Conservation (phyloP, 805 yeast species). For the Wickerhamiella brachini region DNA sequence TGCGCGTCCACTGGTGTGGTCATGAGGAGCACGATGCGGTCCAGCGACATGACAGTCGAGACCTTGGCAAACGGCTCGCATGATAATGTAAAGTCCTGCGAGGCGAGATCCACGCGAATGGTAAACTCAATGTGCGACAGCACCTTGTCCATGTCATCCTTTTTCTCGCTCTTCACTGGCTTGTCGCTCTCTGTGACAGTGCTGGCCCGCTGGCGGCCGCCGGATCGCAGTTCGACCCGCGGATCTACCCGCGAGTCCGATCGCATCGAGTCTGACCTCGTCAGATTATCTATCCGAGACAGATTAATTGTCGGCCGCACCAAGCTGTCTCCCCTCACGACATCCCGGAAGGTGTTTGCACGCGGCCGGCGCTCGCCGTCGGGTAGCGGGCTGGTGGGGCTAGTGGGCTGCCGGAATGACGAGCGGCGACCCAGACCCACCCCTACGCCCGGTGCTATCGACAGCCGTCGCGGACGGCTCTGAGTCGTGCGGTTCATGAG, state of each 20-base stretch:
- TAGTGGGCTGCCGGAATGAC: not conserved
- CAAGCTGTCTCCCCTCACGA: too few species aligned
- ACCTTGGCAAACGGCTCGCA: slow-evolving; percentile 94
- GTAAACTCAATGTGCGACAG: slow-evolving; percentile 40
- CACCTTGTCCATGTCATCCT: slow-evolving; percentile 1
- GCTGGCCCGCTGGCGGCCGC: not conserved
- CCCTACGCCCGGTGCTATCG: not conserved
- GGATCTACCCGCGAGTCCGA: not conserved
- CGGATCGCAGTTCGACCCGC: not conserved
- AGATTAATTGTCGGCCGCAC: too few species aligned
- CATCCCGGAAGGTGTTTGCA: too few species aligned
- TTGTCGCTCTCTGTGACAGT: not conserved
- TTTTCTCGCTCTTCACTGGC: too few species aligned
- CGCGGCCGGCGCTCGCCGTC: too few species aligned
- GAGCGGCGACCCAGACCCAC: not conserved
- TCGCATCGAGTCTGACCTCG: too few species aligned
- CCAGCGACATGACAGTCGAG: slow-evolving; percentile 67
- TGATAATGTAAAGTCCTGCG: slow-evolving; percentile 63
- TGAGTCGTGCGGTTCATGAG: not conserved
- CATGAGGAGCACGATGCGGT: slow-evolving; percentile 49
- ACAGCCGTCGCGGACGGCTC: not conserved
- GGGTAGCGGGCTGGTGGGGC: not conserved
- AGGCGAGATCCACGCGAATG: slow-evolving; percentile 40
- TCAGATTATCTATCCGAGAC: too few species aligned
- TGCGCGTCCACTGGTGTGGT: slow-evolving; percentile 19